Conservation (phyloP, 75 land plant genomes). For the Pinus albicaulis region DNA sequence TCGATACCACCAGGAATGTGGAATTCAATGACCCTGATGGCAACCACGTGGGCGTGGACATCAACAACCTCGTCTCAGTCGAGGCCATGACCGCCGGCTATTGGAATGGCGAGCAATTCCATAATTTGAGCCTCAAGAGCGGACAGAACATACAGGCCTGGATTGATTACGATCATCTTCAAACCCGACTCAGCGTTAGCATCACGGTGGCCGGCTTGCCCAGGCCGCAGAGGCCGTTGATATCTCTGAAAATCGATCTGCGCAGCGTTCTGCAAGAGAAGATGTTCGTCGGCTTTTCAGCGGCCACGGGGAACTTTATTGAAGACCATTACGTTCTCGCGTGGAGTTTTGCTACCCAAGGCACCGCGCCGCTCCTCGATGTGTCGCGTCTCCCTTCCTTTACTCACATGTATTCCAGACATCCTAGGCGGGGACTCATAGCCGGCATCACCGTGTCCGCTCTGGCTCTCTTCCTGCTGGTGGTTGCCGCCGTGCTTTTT, state of each 20-base stretch:
- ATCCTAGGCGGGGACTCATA: not conserved
- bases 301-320: constrained; percentile 19
- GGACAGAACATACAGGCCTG: constrained; percentile 25
- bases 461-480: not conserved
- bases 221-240: constrained; percentile 17
- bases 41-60: constrained; percentile 36
- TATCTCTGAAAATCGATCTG: constrained; percentile 9
- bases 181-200: constrained; percentile 12
- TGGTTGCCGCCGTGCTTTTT: too few relatives aligned
- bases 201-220: constrained; percentile 10
- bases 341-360: constrained; percentile 37
- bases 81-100: constrained; percentile 5
- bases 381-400: constrained; percentile 10
- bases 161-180: constrained; percentile 22
- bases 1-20: constrained; percentile 23
- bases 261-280: constrained; percentile 4
- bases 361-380: constrained; percentile 20
- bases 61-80: constrained; percentile 28
- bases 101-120: not conserved
- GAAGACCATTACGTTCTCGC: constrained; percentile 28
- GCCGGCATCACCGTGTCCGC: too few relatives aligned
- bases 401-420: not conserved
- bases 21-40: constrained; percentile 13
- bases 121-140: not conserved
- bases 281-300: constrained; percentile 39